Evolutionary conservation across 352 stramenopile species (phyloP).

Genomic region (Pythium volutum): DNA sequence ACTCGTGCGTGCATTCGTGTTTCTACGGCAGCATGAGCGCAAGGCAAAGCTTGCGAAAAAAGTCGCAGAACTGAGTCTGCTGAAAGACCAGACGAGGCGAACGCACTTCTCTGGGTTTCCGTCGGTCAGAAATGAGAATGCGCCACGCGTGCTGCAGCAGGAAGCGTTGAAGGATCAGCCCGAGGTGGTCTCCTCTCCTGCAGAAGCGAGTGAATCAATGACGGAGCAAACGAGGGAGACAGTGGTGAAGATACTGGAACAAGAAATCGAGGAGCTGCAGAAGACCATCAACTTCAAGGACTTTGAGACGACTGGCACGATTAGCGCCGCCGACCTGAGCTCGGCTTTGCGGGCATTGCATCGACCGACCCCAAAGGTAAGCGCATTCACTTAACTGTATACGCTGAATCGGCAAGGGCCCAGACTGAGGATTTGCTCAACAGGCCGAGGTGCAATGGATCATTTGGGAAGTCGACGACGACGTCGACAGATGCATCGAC

Average conservation of each 20-base stretch:
- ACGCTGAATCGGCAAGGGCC: too few relatives aligned
- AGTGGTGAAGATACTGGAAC: conserved; percentile 20
- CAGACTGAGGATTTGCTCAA: too few relatives aligned
- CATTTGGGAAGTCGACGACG: conserved; percentile 97
- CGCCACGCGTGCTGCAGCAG: neutral
- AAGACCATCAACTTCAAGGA: conserved; percentile 36
- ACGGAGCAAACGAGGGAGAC: neutral
- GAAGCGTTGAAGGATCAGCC: neutral
- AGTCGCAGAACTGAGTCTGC: conserved; percentile 13
- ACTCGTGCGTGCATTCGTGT: conserved; percentile 50
- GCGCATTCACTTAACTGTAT: neutral
- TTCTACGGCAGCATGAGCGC: conserved; percentile 53
- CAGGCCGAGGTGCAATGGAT: conserved; percentile 93
- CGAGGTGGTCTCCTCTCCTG: neutral
- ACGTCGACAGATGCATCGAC: conserved; percentile 89
- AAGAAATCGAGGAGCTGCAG: conserved; percentile 49
- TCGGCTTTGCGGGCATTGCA: conserved; percentile 44
- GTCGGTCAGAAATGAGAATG: neutral
- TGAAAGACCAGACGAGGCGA: conserved; percentile 10
- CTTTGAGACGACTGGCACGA: conserved; percentile 36
- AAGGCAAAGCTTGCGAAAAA: conserved; percentile 39
- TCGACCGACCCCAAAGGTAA: conserved; percentile 27
- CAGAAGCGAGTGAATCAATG: neutral
- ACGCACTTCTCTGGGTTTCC: neutral
- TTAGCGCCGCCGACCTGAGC: conserved; percentile 41